Percentiles rank a stretch among this genome's conserved stretches.
These are phyloP conservation scores for Olyra latifolia DNA, from an alignment of 176 grass and related monocot species.

Conservation along the genomic window DNA sequence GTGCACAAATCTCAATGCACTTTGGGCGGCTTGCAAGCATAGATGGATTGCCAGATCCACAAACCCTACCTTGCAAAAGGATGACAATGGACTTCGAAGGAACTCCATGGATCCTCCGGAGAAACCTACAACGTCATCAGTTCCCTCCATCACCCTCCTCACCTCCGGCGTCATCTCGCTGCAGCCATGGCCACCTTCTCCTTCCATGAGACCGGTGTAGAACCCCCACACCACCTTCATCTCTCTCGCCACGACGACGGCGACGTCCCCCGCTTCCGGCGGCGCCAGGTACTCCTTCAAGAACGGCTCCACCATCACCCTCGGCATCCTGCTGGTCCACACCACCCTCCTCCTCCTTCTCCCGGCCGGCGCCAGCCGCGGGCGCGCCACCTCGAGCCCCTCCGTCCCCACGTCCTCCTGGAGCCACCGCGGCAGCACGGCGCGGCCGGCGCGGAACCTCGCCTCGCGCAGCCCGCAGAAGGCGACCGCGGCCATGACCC, in stretches of 20 bases:
- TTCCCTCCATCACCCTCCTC: not conserved
- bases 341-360: conserved; percentile 20
- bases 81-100: conserved; percentile 11
- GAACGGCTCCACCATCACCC: conserved; percentile 48
- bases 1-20: too few relatives aligned
- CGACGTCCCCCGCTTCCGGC: not conserved
- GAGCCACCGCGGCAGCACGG: conserved; percentile 68
- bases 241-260: conserved; percentile 36
- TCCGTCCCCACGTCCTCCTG: conserved; percentile 29
- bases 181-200: not conserved
- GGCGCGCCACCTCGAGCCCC: conserved; percentile 3
- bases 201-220: conserved; percentile 67
- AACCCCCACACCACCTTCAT: conserved; percentile 52
- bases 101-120: conserved; percentile 23
- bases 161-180: not conserved
- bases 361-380: too few relatives aligned
- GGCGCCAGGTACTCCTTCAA: conserved; percentile 49
- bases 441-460: conserved; percentile 49
- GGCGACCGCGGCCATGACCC: conserved; percentile 49
- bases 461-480: conserved; percentile 52
- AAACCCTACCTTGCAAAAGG: conserved; percentile 54
- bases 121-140: conserved; percentile 38
- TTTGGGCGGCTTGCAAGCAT: too few relatives aligned
- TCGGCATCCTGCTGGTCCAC: conserved; percentile 44
- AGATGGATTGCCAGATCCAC: not conserved